phyloP scores from a whole-genome alignment of 176 grass and related monocot genomes.

The Chrysopogon serrulatus region DNA sequence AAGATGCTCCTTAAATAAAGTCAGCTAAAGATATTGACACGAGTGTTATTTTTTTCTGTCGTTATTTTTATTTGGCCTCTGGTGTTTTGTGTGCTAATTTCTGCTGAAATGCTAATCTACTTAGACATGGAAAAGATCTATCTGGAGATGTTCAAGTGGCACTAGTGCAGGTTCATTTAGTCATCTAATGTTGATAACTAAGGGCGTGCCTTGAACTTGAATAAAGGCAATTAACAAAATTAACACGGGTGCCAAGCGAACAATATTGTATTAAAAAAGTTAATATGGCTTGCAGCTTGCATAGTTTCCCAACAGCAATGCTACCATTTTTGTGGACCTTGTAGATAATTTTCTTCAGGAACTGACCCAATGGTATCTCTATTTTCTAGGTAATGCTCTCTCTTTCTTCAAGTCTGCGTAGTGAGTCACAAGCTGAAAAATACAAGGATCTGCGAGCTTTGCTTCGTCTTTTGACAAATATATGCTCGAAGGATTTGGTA shows the following conservation, averaged over 20 bases:
- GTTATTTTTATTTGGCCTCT: neutral
- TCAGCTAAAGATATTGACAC: neutral
- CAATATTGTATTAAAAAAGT: neutral
- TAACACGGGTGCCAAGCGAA: neutral
- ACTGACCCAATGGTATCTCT: conserved; percentile 28
- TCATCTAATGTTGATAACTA: neutral
- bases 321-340: neutral
- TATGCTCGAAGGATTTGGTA: conserved; percentile 99
- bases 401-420: conserved; percentile 78
- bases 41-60: neutral
- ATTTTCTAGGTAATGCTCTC: conserved; percentile 76
- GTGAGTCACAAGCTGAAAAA: conserved; percentile 89
- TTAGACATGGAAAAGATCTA: neutral
- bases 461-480: conserved; percentile 94
- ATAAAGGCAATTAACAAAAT: neutral
- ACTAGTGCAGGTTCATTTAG: conserved; percentile 8
- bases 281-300: conserved; percentile 3
- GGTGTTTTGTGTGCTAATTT: neutral
- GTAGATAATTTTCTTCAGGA: neutral
- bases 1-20: neutral
- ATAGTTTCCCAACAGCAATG: no score
- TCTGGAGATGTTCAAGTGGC: neutral
- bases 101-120: neutral
- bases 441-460: conserved; percentile 98
- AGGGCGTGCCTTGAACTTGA: no score